Evolutionary conservation across 164 flowering plant genomes (phyloP).

Genomic region (Vitis rupestris): DNA sequence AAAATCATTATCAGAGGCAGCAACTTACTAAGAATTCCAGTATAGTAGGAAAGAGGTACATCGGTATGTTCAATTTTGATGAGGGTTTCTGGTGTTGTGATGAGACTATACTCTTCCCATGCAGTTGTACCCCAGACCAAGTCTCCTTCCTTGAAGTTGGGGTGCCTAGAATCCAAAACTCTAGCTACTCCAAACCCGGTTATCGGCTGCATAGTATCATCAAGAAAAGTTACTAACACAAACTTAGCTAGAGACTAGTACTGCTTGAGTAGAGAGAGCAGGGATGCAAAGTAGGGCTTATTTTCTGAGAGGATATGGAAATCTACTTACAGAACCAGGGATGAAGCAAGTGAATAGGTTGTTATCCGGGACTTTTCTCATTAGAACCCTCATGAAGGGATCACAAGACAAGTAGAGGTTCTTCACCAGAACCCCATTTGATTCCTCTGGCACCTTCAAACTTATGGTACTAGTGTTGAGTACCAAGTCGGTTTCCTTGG

Average conservation of each 20-base stretch:
- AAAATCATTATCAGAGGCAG: too few relatives aligned
- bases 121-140: conserved; percentile 39
- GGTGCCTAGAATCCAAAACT: conserved; percentile 36
- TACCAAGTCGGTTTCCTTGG: too few relatives aligned
- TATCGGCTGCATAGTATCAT: conserved; percentile 15
- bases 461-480: conserved; percentile 5
- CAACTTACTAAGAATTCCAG: conserved; percentile 40
- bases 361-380: conserved; percentile 6
- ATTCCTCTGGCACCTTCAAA: conserved; percentile 18
- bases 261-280: too few relatives aligned
- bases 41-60: conserved; percentile 49
- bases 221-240: too few relatives aligned
- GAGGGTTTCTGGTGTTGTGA: conserved; percentile 6
- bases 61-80: conserved; percentile 31
- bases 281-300: too few relatives aligned
- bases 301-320: not conserved
- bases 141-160: conserved; percentile 30
- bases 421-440: conserved; percentile 23
- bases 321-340: conserved; percentile 19
- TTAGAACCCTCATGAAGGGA: conserved; percentile 29
- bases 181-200: conserved; percentile 36
- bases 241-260: too few relatives aligned
- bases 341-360: conserved; percentile 9
- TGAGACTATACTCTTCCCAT: conserved; percentile 42
- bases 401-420: conserved; percentile 47